Percentiles rank a stretch among this genome's conserved stretches.
Conservation (phyloP, 805 yeast genomes). For the Saccharomycopsis malanga region DNA sequence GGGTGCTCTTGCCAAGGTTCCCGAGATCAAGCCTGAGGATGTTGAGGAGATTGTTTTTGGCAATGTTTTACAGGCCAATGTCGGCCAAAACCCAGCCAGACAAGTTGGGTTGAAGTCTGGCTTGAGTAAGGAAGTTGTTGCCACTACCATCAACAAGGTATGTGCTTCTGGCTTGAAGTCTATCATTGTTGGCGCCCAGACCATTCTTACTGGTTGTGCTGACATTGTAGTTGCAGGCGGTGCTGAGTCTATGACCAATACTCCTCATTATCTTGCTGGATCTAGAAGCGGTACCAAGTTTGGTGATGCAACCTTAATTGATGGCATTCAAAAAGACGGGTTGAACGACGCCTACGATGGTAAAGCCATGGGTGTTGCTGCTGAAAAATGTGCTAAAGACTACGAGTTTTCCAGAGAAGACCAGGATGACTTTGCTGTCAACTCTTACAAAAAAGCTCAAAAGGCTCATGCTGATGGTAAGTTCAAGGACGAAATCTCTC, state of each 20-base stretch:
- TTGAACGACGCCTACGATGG: conserved; percentile 85
- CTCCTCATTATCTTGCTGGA: conserved; percentile 84
- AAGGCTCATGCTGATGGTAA: conserved; percentile 75
- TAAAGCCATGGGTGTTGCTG: conserved; percentile 92
- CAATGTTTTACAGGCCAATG: conserved; percentile 84
- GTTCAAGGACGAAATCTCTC: conserved; percentile 75
- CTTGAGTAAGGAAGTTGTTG: conserved; percentile 68
- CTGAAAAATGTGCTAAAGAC: conserved; percentile 92
- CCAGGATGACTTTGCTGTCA: conserved; percentile 84
- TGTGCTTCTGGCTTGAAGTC: conserved; percentile 97
- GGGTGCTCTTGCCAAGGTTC: conserved; percentile 77
- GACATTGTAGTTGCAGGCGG: conserved; percentile 96
- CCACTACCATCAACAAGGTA: conserved; percentile 91
- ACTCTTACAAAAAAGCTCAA: conserved; percentile 81
- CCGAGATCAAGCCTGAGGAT: conserved; percentile 65
- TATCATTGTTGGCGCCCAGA: conserved; percentile 82
- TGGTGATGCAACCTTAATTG: conserved; percentile 74
- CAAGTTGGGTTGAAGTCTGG: conserved; percentile 94
- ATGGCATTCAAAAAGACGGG: conserved; percentile 91
- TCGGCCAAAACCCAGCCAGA: conserved; percentile 97
- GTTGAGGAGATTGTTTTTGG: conserved; percentile 93
- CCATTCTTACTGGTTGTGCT: conserved; percentile 80
- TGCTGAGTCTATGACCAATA: conserved; percentile 94
- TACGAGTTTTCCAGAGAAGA: conserved; percentile 70
- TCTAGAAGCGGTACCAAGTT: conserved; percentile 87